A percentile compares a stretch with the other conserved stretches of the same genome.
These are phyloP conservation scores for Fusarium kyushuense DNA, from an alignment of 2,329 filamentous ascomycete species.

Conservation along the genomic window DNA sequence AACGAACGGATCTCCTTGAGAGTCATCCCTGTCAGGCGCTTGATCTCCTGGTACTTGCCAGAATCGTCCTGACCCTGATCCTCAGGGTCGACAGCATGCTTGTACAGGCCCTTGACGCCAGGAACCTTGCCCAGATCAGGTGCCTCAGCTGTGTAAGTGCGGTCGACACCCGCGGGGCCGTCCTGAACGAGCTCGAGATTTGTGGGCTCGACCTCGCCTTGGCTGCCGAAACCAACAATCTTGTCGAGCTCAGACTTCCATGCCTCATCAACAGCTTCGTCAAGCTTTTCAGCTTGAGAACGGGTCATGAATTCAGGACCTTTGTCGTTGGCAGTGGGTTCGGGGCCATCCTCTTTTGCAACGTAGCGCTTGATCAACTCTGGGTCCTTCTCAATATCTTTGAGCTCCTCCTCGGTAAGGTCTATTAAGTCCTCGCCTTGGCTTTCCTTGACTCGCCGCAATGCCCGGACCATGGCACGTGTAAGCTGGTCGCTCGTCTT, in stretches of 20 bases:
- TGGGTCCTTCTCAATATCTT: slow-evolving; percentile 56
- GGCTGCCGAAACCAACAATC: slow-evolving; percentile 49
- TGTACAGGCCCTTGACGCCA: slow-evolving; percentile 66
- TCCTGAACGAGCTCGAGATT: slow-evolving; percentile 55
- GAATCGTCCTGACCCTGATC: slow-evolving; percentile 64
- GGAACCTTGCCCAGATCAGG: slow-evolving; percentile 65
- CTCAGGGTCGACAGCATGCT: slow-evolving; percentile 60
- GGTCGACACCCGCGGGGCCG: slow-evolving; percentile 52
- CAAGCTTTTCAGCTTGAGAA: slow-evolving; percentile 54
- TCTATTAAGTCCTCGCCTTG: slow-evolving; percentile 60
- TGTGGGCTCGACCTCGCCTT: slow-evolving; percentile 50
- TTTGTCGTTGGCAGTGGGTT: slow-evolving; percentile 43
- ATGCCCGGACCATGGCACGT: slow-evolving; percentile 56
- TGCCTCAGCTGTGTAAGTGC: slow-evolving; percentile 59
- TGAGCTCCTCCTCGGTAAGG: slow-evolving; percentile 63
- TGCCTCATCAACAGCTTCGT: slow-evolving; percentile 53
- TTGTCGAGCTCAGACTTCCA: slow-evolving; percentile 56
- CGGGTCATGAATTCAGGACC: slow-evolving; percentile 50
- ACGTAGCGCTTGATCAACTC: slow-evolving; percentile 56
- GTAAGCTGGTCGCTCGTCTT: slow-evolving; percentile 59
- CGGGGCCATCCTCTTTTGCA: slow-evolving; percentile 48
- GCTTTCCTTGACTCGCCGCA: slow-evolving; percentile 58
- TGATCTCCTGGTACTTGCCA: slow-evolving; percentile 64
- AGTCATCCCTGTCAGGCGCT: slow-evolving; percentile 66
- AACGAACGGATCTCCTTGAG: slow-evolving; percentile 66